Conservation (phyloP, 208 protist species). For the Wallacemonas sp. region DNA sequence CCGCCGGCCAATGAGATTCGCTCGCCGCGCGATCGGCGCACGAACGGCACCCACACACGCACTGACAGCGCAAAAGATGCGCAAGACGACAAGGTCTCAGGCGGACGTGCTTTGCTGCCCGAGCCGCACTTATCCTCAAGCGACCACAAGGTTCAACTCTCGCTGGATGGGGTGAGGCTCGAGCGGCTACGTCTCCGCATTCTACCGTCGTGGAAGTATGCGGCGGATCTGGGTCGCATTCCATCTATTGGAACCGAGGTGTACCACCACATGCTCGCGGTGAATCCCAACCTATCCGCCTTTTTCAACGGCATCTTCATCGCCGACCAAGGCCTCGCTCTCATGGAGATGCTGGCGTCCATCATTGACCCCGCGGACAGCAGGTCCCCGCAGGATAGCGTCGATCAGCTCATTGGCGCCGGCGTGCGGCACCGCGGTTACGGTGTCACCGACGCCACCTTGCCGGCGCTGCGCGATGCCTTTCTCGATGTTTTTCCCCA, state of each 20-base stretch:
- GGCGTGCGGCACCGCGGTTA: conserved; percentile 1
- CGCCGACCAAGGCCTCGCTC: conserved; percentile 1
- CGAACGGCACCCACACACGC: background rate
- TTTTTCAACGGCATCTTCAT: conserved; percentile 4
- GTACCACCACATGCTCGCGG: conserved; percentile 1
- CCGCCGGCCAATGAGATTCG: no score
- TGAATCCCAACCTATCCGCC: conserved; percentile 1
- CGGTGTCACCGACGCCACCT: background rate
- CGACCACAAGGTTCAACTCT: background rate
- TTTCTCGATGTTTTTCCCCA: background rate
- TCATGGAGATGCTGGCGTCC: background rate
- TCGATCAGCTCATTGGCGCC: conserved; percentile 2
- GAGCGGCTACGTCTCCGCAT: background rate
- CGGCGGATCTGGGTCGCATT: background rate
- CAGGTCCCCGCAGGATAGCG: background rate
- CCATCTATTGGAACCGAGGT: background rate
- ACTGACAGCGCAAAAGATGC: no score
- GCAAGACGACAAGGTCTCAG: no score
- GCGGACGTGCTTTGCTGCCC: background rate
- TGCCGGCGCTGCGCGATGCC: background rate
- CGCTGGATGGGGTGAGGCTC: background rate
- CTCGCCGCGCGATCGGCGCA: no score
- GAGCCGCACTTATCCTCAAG: background rate
- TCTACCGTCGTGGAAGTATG: background rate
- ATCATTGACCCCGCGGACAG: background rate